Percentiles rank a stretch among this genome's conserved stretches.
Evolutionary conservation across 768 basidiomycete species (phyloP).

Genomic region (Leucocoprinus sp.): DNA sequence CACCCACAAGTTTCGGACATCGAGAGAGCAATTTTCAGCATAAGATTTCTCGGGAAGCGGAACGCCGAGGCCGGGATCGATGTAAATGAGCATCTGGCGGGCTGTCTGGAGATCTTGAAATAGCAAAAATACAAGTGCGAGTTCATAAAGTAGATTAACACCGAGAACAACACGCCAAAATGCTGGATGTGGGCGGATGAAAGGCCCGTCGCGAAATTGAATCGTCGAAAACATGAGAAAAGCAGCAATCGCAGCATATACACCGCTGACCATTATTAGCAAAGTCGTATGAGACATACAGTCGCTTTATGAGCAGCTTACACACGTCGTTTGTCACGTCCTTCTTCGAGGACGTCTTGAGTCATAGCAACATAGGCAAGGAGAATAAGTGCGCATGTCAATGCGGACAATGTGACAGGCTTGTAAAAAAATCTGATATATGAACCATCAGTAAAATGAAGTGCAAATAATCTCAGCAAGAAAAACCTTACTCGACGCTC

Average conservation of each 20-base stretch:
- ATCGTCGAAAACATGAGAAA: constrained; percentile 81
- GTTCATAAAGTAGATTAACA: constrained; percentile 75
- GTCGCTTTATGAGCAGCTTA: constrained; percentile 29
- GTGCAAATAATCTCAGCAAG: constrained; percentile 3
- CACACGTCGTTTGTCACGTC: constrained; percentile 74
- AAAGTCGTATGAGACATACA: constrained; percentile 3
- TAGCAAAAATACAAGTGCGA: constrained; percentile 74
- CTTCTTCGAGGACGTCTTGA: constrained; percentile 79
- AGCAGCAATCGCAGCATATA: constrained; percentile 64
- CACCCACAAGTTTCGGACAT: constrained; percentile 60
- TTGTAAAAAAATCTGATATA: constrained; percentile 75
- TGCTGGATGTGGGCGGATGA: constrained; percentile 80
- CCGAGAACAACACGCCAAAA: constrained; percentile 80
- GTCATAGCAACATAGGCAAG: constrained; percentile 80
- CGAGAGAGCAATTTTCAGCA: constrained; percentile 71
- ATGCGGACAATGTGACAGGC: constrained; percentile 70
- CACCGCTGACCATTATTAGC: constrained; percentile 45
- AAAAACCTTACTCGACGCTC: constrained; percentile 62
- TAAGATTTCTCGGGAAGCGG: constrained; percentile 82
- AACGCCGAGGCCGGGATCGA: constrained; percentile 65
- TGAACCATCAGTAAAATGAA: constrained; percentile 11
- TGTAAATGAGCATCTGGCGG: constrained; percentile 65
- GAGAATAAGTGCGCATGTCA: constrained; percentile 55
- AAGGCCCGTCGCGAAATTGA: constrained; percentile 86
- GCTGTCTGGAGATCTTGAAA: constrained; percentile 81